These are phyloP conservation scores for Fagus crenata DNA, from an alignment of 306 rosid genomes.

Conservation along the genomic window DNA sequence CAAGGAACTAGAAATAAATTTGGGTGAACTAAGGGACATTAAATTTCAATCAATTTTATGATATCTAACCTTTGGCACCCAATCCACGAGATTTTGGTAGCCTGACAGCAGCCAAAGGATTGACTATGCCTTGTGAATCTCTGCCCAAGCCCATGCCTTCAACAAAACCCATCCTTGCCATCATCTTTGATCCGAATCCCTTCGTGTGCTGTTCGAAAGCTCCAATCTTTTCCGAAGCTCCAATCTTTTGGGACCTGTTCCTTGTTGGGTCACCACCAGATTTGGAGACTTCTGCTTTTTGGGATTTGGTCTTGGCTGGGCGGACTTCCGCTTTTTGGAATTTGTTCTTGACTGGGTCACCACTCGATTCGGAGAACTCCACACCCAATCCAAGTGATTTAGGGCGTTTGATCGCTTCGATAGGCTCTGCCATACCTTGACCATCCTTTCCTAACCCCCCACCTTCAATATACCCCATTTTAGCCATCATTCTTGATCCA, in stretches of 20 bases:
- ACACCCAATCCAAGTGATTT: constrained; percentile 91
- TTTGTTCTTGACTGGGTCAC: constrained; percentile 22
- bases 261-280: constrained; percentile 27
- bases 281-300: not conserved
- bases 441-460: constrained; percentile 84
- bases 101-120: constrained; percentile 68
- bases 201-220: constrained; percentile 81
- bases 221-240: constrained; percentile 64
- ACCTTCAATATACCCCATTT: constrained; percentile 87
- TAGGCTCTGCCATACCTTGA: constrained; percentile 76
- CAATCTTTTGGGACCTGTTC: constrained; percentile 39
- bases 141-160: constrained; percentile 82
- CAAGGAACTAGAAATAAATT: not conserved
- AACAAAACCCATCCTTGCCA: constrained; percentile 92
- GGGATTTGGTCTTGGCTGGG: constrained; percentile 9
- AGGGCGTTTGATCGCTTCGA: constrained; percentile 80
- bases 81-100: constrained; percentile 78
- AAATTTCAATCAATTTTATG: not conserved
- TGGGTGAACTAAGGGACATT: constrained; percentile 9
- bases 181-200: constrained; percentile 93
- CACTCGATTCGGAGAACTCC: constrained; percentile 48
- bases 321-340: not conserved
- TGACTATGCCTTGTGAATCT: constrained; percentile 75
- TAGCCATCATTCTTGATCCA: constrained; percentile 96
- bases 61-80: constrained; percentile 55